Evolutionary conservation across 129 eudicot genomes (phyloP).

Genomic region (Lactuca saligna): DNA sequence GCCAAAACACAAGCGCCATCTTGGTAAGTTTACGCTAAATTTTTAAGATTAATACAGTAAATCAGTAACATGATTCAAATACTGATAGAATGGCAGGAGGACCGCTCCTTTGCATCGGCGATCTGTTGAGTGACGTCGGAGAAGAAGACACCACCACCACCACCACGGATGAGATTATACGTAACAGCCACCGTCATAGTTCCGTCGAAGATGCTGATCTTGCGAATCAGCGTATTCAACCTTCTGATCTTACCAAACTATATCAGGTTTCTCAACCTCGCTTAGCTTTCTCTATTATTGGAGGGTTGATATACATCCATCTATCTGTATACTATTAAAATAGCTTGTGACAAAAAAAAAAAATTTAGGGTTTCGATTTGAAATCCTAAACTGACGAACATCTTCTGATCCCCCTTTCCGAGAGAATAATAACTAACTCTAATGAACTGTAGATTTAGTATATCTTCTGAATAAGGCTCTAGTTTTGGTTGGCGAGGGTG

Average conservation of each 20-base stretch:
- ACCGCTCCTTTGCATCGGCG: slow-evolving; percentile 80
- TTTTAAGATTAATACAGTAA: too few species aligned
- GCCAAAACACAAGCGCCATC: too few species aligned
- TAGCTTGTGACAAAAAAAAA: not conserved
- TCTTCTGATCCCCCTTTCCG: not conserved
- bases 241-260: slow-evolving; percentile 54
- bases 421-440: too few species aligned
- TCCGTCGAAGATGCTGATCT: slow-evolving; percentile 16
- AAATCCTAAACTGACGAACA: not conserved
- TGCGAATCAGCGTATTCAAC: slow-evolving; percentile 36
- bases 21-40: too few species aligned
- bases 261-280: slow-evolving; percentile 55
- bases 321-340: not conserved
- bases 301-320: not conserved
- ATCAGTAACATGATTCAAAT: not conserved
- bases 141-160: slow-evolving; percentile 37
- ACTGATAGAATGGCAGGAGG: slow-evolving; percentile 47
- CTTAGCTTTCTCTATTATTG: not conserved
- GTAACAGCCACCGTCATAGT: slow-evolving; percentile 10
- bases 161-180: not conserved
- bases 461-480: too few species aligned
- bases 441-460: too few species aligned
- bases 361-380: too few species aligned
- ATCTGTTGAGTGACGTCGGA: slow-evolving; percentile 84
- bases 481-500: not conserved